These are phyloP conservation scores for Lactarius sp. DNA, from an alignment of 768 basidiomycete genomes.

Conservation along the genomic window DNA sequence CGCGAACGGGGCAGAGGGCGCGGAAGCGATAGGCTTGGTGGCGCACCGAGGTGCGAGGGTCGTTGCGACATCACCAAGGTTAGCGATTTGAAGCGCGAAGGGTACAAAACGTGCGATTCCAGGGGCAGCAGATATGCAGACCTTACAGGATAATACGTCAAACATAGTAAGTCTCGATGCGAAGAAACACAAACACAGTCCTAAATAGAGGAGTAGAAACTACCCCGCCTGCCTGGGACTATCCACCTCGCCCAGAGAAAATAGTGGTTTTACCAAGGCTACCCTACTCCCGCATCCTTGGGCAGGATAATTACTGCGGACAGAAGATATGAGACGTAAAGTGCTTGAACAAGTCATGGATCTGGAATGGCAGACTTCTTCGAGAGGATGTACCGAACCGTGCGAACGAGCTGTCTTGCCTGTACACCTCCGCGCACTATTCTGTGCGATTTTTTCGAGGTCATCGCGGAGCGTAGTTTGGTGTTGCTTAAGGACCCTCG, in stretches of 20 bases:
- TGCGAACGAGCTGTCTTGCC: background rate
- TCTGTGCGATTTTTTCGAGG: background rate
- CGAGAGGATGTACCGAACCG: slow-evolving; percentile 6
- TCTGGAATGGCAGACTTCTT: slow-evolving; percentile 2
- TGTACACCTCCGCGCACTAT: background rate
- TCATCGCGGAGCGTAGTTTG: slow-evolving; percentile 19
- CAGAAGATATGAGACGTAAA: background rate
- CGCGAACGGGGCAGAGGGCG: too few species aligned
- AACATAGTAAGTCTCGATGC: too few species aligned
- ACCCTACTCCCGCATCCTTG: background rate
- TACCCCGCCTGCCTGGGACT: background rate
- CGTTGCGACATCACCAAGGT: too few species aligned
- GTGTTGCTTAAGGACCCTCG: background rate
- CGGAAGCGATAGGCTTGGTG: too few species aligned
- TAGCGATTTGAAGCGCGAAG: too few species aligned
- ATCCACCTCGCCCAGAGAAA: background rate
- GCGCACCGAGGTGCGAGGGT: too few species aligned
- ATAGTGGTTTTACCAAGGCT: background rate
- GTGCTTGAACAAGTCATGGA: background rate
- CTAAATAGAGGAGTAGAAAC: background rate
- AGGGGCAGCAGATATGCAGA: too few species aligned
- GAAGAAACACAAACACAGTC: too few species aligned
- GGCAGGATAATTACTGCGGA: background rate
- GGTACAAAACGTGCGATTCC: too few species aligned
- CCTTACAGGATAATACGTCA: too few species aligned